Percentiles rank a stretch among this genome's conserved stretches.
Conservation (phyloP, 306 rosid species). For the Adenanthera pavonina region DNA sequence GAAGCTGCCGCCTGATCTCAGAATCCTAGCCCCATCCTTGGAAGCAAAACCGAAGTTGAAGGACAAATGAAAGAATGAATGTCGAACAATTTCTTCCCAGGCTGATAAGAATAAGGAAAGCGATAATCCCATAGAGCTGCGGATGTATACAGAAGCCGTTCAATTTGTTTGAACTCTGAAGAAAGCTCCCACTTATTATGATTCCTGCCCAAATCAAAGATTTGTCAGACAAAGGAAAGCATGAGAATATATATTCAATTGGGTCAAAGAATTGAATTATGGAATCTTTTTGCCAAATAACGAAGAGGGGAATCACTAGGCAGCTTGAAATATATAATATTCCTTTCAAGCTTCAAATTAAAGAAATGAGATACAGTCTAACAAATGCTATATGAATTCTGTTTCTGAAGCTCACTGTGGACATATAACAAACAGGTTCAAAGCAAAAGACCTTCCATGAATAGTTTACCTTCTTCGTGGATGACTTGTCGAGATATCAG, state of each 20-base stretch:
- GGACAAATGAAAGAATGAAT: conserved; percentile 34
- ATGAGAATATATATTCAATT: not conserved
- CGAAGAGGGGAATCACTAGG: conserved; percentile 6
- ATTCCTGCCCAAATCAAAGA: conserved; percentile 21
- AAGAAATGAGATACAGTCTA: not conserved
- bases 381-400: not conserved
- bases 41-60: conserved; percentile 40
- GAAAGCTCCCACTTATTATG: conserved; percentile 14
- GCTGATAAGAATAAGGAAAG: conserved; percentile 51
- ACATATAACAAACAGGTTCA: not conserved
- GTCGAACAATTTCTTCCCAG: conserved; percentile 53
- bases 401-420: not conserved
- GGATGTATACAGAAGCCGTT: not conserved
- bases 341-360: conserved; percentile 4
- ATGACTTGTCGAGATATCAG: conserved; percentile 13
- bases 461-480: conserved; percentile 32
- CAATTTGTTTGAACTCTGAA: conserved; percentile 3
- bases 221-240: conserved; percentile 9
- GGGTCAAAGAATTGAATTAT: conserved; percentile 5
- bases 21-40: conserved; percentile 37
- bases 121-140: conserved; percentile 58
- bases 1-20: conserved; percentile 60
- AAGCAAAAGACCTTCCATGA: conserved; percentile 1
- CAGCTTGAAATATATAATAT: not conserved
- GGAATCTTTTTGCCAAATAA: conserved; percentile 18